Evolutionary conservation across 2,329 filamentous ascomycete species (phyloP), one percentile per base, ranked within the genome.

Genomic region (Pseudopithomyces chartarum): DNA sequence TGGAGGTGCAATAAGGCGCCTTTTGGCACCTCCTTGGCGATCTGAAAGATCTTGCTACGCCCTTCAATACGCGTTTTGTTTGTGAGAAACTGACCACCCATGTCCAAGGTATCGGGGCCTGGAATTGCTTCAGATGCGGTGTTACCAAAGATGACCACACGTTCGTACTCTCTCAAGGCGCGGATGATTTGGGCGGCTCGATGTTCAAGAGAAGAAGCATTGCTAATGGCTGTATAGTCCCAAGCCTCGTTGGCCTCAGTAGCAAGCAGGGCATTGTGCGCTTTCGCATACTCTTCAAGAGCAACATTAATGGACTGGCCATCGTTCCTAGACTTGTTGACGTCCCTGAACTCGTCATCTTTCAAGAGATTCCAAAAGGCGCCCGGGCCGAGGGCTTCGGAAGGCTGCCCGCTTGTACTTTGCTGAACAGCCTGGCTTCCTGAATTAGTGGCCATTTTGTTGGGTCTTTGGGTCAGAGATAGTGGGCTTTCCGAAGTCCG

Each of bases 1-100:
- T 92, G 90, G 22, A 91, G 84, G 71, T 92, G 90, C 22, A 92
- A 78, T 68, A 92, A 87, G 0, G 84, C 83, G 2, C 89, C 90
- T 73, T 92, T 92, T 40, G 90, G 90, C 79, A 90, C 83, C 55
- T 73, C 68, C 32, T 77, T 77, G 6, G 86, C 83, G 23, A 89
- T 81, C 26, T 78, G 63, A 63, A 87, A 85, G 13, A 92, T 67
- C 42, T 77, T 73, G 8, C 88, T 90, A 45, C 80, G 51, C 36
- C 81, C 73, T 43, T 78, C 73, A 46, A 81, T 80, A 1, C 76
- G 71, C 3, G 68, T 60, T 57, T 76, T 77, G 64, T 80, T 80
- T 19, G 76, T 76, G 2, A 81, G 68, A 55, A 80, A 81, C 34
- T 78, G 78, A 7, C 79, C 79, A 10, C 79, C 79, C 77, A 81